Percentiles rank a stretch among this genome's conserved stretches.
phyloP scores from a whole-genome alignment of 23 red algal species.

The Gracilariopsis chorda region DNA sequence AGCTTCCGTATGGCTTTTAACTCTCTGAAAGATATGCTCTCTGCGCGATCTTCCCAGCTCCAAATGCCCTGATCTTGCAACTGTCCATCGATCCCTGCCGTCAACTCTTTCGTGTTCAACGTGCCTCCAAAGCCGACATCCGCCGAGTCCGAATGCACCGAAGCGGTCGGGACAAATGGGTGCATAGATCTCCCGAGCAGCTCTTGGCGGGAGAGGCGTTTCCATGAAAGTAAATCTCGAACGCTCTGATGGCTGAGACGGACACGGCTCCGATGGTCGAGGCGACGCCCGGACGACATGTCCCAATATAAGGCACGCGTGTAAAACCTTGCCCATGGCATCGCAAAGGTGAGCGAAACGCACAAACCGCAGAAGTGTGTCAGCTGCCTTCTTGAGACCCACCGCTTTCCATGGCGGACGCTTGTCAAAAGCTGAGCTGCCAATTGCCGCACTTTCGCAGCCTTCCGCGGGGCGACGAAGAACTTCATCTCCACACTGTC shows the following conservation, averaged over 20 bases:
- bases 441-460: neutral
- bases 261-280: neutral
- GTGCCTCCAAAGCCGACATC: conserved; percentile 1
- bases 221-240: neutral
- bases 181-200: neutral
- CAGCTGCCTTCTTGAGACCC: neutral
- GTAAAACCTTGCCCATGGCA: neutral
- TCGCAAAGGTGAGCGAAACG: neutral
- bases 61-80: neutral
- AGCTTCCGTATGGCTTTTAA: neutral
- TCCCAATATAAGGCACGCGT: conserved; percentile 1
- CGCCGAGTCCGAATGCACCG: neutral
- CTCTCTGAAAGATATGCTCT: neutral
- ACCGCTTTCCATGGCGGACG: neutral
- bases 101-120: neutral
- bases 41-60: neutral
- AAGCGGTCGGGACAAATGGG: neutral
- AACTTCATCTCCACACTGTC: neutral
- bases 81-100: neutral
- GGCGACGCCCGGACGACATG: neutral
- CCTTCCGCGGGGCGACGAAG: neutral
- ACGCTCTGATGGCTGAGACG: neutral
- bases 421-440: neutral
- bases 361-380: neutral
- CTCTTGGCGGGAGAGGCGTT: neutral